Base-by-base conservation (phyloP, 2,329 filamentous ascomycete genomes). In the Aaosphaeria pasadenensis region DNA sequence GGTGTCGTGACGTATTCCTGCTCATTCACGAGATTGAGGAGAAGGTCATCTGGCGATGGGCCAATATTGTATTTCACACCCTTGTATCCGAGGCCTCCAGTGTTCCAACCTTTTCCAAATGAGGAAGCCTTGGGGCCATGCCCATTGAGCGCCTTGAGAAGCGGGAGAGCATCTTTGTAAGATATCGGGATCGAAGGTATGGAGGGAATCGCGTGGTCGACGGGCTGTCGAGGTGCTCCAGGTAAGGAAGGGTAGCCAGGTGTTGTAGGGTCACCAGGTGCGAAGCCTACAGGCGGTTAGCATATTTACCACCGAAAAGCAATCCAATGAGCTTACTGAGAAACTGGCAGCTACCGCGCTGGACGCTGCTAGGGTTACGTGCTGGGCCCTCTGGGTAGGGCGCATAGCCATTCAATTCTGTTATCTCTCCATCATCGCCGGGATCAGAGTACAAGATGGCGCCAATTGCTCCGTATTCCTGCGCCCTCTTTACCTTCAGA, bases 131-230 rank as follows among this genome's bases (percentile, higher is more conserved):
- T 83, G 4, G 89, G 89, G 0, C 92, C 94, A 63, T 95, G 82
- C 6, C 91, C 91, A 62, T 97, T 96, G 43, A 99, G 79, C 0
- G 91, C 87, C 64, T 87, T 88, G n/a, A 97, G 80, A 11, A 97
- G 82, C 0, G 92, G 92, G 2, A 96, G 69, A 0, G 89, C 91
- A 58, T 97, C 92, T 5, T 77, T 72, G 65, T 95, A 96, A 0
- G 92, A 96, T 44, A 97, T 88, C 4, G 92, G 92, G 1, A 96
- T 74, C 1, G 92, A 97, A 0, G 94, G 92, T 46, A 97, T 97
- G 3, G 82, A 84, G 0, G 94, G 89, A 31, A 87, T 94, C 5
- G 81, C 80, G 30, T 81, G 76, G 17, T 89, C 78, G 0, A 86
- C 83, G 6, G 89, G 83, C 49, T 84, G 77, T 28, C 92, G 86